Evolutionary conservation across 768 basidiomycete species (phyloP).

Genomic region (Pisolithus marmoratus): DNA sequence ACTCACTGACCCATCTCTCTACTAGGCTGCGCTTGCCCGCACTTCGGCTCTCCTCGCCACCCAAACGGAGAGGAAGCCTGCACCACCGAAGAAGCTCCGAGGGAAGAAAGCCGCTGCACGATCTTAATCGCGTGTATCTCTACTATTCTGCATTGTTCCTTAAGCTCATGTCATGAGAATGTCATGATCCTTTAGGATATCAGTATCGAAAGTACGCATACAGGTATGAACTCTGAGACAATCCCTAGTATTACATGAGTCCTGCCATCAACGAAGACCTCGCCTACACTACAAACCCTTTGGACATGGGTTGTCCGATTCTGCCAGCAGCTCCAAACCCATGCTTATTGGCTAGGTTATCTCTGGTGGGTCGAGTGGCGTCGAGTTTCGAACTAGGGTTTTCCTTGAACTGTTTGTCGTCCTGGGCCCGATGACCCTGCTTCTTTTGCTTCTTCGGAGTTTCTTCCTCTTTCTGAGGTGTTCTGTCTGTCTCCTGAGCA

Average conservation of each 20-base stretch:
- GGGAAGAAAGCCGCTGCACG: slow-evolving; percentile 51
- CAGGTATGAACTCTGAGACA: slow-evolving; percentile 10
- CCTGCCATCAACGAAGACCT: background rate
- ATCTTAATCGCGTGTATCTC: slow-evolving; percentile 19
- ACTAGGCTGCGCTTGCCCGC: slow-evolving; percentile 70
- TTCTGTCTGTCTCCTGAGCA: slow-evolving; percentile 29
- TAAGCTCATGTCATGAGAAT: slow-evolving; percentile 2
- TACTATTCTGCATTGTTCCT: slow-evolving; percentile 8
- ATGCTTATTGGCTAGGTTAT: slow-evolving; percentile 27
- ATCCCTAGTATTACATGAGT: background rate
- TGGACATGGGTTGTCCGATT: slow-evolving; percentile 56
- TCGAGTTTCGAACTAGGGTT: slow-evolving; percentile 42
- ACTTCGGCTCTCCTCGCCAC: slow-evolving; percentile 65
- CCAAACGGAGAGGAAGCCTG: slow-evolving; percentile 65
- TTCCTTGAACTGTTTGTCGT: slow-evolving; percentile 44
- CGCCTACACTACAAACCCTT: slow-evolving; percentile 22
- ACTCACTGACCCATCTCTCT: slow-evolving; percentile 14
- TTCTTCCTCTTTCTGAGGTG: slow-evolving; percentile 42
- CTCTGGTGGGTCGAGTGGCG: slow-evolving; percentile 44
- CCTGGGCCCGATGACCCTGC: slow-evolving; percentile 29
- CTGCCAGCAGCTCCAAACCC: slow-evolving; percentile 41
- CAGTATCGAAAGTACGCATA: slow-evolving; percentile 16
- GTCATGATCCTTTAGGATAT: background rate
- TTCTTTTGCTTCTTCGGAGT: slow-evolving; percentile 45
- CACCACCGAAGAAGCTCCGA: slow-evolving; percentile 63